Evolutionary conservation across 768 basidiomycete genomes (phyloP).

Genomic region (Termitomyces sp.): DNA sequence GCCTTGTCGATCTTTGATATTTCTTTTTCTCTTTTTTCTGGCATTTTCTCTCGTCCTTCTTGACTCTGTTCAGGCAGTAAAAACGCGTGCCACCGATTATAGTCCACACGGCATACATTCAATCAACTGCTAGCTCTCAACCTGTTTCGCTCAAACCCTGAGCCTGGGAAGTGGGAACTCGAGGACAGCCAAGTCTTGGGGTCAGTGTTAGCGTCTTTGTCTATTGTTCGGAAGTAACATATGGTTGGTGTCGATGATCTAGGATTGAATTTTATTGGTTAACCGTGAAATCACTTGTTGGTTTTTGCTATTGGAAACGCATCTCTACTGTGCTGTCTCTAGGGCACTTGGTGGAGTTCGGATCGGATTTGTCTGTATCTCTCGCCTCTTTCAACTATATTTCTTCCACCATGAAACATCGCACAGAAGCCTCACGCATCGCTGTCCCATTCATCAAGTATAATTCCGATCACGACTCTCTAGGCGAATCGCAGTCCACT

Average conservation of each 20-base stretch:
- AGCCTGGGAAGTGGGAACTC: neutral
- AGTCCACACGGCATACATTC: neutral
- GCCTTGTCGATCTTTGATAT: neutral
- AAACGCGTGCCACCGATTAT: neutral
- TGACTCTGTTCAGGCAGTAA: neutral
- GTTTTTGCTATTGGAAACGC: neutral
- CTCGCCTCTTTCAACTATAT: neutral
- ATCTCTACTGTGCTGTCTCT: neutral
- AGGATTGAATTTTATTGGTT: neutral
- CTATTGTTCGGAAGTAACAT: neutral
- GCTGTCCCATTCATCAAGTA: constrained; percentile 1
- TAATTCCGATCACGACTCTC: neutral
- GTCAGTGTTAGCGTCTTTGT: neutral
- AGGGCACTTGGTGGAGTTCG: neutral
- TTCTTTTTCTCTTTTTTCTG: neutral
- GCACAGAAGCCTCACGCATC: neutral
- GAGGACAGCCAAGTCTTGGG: neutral
- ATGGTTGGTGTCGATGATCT: neutral
- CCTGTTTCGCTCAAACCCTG: neutral
- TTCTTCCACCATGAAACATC: neutral
- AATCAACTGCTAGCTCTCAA: neutral
- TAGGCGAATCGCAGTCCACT: neutral
- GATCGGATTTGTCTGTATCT: neutral
- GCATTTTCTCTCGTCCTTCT: neutral
- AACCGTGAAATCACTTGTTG: neutral